Evolutionary conservation across 192 early-diverging fungal genomes (phyloP).

Genomic region (Backusella westeae): DNA sequence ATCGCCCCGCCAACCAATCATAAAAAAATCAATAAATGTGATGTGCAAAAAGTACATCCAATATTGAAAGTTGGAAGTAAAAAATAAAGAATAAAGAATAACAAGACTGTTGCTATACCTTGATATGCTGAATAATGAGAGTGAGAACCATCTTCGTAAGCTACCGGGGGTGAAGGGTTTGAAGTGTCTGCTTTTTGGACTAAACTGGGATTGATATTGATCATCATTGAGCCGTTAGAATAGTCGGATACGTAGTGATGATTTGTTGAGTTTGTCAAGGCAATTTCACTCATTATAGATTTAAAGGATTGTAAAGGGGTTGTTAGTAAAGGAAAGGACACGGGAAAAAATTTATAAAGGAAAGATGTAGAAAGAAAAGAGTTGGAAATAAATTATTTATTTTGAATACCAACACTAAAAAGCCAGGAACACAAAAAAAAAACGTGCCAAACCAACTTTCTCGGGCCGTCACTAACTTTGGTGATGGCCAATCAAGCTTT

Average conservation of each 20-base stretch:
- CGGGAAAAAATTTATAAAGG: background rate
- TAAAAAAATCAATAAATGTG: background rate
- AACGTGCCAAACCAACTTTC: slow-evolving; percentile 2
- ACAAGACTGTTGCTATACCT: slow-evolving; percentile 9
- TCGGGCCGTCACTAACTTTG: background rate
- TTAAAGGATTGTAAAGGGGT: slow-evolving; percentile 14
- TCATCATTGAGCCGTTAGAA: slow-evolving; percentile 17
- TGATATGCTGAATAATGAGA: slow-evolving; percentile 11
- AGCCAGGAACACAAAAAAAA: slow-evolving; percentile 8
- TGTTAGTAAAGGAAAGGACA: slow-evolving; percentile 12
- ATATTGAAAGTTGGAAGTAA: background rate
- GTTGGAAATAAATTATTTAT: slow-evolving; percentile 5
- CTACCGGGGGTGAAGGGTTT: background rate
- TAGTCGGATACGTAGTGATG: slow-evolving; percentile 17
- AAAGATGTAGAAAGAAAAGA: slow-evolving; percentile 5
- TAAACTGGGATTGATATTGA: slow-evolving; percentile 22
- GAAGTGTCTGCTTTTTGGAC: slow-evolving; percentile 2
- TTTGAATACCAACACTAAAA: slow-evolving; percentile 2
- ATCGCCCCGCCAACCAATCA: slow-evolving; percentile 1
- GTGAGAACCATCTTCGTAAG: slow-evolving; percentile 4
- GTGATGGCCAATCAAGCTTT: background rate
- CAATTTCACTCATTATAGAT: slow-evolving; percentile 21
- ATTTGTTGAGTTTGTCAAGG: background rate
- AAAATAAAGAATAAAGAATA: background rate
- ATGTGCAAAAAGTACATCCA: background rate